These are phyloP conservation scores for Nigrospora sphaerica DNA, from an alignment of 2,329 filamentous ascomycete species.

Conservation along the genomic window DNA sequence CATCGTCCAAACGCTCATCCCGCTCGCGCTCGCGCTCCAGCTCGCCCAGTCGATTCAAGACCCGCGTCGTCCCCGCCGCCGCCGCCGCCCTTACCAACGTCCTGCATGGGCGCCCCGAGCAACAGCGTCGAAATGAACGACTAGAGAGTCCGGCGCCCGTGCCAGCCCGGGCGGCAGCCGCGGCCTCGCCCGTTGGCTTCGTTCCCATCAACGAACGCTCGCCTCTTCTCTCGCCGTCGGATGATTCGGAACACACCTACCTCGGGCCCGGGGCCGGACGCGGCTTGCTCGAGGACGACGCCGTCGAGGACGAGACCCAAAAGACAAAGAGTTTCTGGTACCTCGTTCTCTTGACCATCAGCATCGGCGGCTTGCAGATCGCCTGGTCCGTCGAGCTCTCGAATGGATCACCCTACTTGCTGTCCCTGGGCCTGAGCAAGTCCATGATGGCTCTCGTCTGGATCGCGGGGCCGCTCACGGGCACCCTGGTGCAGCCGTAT, in stretches of 20 bases:
- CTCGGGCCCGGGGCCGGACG: neutral
- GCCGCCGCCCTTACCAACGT: no score
- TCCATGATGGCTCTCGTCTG: conserved; percentile 76
- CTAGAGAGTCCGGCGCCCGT: no score
- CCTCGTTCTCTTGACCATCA: conserved; percentile 76
- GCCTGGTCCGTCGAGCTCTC: conserved; percentile 95
- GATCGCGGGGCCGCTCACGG: conserved; percentile 76
- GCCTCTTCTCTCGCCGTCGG: conserved; percentile 37
- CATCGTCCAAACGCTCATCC: conserved; percentile 11
- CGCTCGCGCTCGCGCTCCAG: neutral
- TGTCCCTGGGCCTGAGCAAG: conserved; percentile 77
- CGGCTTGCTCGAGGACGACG: conserved; percentile 22
- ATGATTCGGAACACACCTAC: conserved; percentile 23
- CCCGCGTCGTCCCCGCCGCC: no score
- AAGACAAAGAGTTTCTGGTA: conserved; percentile 79
- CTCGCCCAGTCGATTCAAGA: no score
- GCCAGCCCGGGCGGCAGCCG: no score
- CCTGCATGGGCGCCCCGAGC: no score
- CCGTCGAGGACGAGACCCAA: conserved; percentile 42
- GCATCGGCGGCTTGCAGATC: conserved; percentile 84
- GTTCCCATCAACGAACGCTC: conserved; percentile 34
- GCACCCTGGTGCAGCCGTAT: conserved; percentile 74
- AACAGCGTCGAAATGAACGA: no score
- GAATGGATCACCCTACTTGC: conserved; percentile 79
- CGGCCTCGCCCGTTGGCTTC: no score